A percentile compares a stretch with the other conserved stretches of the same genome.
Evolutionary conservation across 495 filamentous ascomycete genomes (phyloP).

Genomic region (Penicillium cinerascens): DNA sequence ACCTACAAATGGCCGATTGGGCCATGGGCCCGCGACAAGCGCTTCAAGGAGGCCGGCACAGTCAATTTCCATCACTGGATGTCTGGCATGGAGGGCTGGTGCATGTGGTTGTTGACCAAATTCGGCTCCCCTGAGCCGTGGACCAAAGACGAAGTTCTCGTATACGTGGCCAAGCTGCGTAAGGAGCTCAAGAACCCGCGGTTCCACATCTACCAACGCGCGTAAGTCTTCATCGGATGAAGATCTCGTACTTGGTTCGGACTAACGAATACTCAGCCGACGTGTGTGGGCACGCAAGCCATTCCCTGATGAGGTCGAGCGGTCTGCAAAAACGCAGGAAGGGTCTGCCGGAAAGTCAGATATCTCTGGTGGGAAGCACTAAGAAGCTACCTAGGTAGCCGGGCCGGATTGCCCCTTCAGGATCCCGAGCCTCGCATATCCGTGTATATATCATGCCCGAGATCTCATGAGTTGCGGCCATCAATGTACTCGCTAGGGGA

Average conservation of each 20-base stretch:
- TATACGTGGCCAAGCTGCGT: slow-evolving; percentile 11
- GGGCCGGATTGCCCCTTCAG: background rate
- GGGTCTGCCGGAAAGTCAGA: background rate
- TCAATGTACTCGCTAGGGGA: background rate
- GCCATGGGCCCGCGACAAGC: slow-evolving; percentile 3
- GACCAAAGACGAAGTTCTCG: slow-evolving; percentile 11
- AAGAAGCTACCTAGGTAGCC: too few relatives aligned
- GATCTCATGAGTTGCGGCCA: background rate
- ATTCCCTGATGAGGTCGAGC: slow-evolving; percentile 5
- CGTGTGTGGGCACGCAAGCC: slow-evolving; percentile 24
- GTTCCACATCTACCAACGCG: slow-evolving; percentile 10
- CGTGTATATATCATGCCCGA: slow-evolving; percentile 3
- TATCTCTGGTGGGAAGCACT: background rate
- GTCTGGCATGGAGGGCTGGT: slow-evolving; percentile 6
- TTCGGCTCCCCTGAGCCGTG: slow-evolving; percentile 10
- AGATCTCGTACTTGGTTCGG: background rate
- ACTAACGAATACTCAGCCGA: slow-evolving; percentile 1
- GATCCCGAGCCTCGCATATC: background rate
- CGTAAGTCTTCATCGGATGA: slow-evolving; percentile 1
- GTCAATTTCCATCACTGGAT: slow-evolving; percentile 6
- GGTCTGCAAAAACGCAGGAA: background rate
- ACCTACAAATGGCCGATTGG: slow-evolving; percentile 5
- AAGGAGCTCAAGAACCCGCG: slow-evolving; percentile 6
- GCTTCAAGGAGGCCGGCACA: background rate
- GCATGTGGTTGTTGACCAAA: slow-evolving; percentile 14